Evolutionary conservation across 352 stramenopile genomes (phyloP), one percentile per base, ranked within the genome.

Genomic region (Globisporangium irregulare): DNA sequence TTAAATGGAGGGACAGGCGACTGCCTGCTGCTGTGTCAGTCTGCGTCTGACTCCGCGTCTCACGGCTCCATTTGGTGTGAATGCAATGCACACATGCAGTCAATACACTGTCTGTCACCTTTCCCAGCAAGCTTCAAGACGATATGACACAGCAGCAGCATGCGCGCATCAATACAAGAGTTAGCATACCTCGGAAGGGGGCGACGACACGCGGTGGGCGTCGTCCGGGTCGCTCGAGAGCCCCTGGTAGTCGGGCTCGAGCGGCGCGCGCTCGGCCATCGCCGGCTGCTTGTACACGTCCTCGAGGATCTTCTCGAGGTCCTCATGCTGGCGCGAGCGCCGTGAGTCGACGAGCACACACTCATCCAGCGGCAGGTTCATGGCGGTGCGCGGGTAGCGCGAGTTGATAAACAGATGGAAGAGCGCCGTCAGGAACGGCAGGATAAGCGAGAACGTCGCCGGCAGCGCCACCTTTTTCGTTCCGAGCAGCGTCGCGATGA

Each of bases 191-290:
- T 91, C 84, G 56, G 74, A 75, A 32, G 80, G 79, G 34, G 85
- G 85, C 55, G 85, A 91, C 65, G 81, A 85, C 34, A 93, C 69
- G 64, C 88, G 81, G 73, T 89, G 77, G 66, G 80, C 73, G 59
- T 75, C 68, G 69, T 90, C 79, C 53, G 81, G 80, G 64, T 93
- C 79, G 63, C 82, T 93, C 25, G 72, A 76, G 57, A 93, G 81
- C 59, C 80, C 75, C 67, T 81, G 75, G 76, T 94, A 94, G 73
- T 95, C 86, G 3, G 87, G 87, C 63, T 90, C 73, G 53, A 95
- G 70, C 20, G 86, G 82, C 2, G 68, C 77, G 48, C 86, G 82
- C 67, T 93, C 77, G 24, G 79, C 56, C 76, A 91, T 85, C 22
- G 81, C 85, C 4, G 81, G 53, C 15, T 68, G 51, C 46, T 48